Percentiles rank a stretch among this genome's conserved stretches.
Evolutionary conservation across 495 filamentous ascomycete genomes (phyloP).

Genomic region (Cercophora samala): DNA sequence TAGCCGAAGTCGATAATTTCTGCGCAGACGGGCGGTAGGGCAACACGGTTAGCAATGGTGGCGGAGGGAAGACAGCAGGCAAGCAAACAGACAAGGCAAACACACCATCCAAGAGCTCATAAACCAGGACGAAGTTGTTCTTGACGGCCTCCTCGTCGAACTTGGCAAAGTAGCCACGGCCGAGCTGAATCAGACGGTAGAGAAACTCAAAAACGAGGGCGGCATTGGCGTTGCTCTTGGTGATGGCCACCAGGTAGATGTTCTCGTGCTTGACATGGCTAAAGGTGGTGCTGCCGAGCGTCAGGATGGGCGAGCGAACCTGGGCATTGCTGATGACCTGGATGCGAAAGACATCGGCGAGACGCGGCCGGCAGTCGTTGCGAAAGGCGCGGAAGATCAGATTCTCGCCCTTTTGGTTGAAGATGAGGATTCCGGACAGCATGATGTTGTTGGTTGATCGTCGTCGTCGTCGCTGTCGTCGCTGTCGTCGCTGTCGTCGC

Average conservation of each 20-base stretch:
- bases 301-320: constrained; percentile 95
- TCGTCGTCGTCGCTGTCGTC: background rate
- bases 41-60: background rate
- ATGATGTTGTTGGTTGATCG: constrained; percentile 54
- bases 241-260: constrained; percentile 96
- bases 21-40: constrained; percentile 31
- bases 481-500: background rate
- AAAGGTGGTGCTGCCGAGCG: constrained; percentile 95
- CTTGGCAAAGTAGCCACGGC: constrained; percentile 96
- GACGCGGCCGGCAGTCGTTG: constrained; percentile 91
- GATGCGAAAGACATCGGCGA: constrained; percentile 98
- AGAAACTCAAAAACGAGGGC: constrained; percentile 98
- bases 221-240: constrained; percentile 99
- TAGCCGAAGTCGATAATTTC: constrained; percentile 99
- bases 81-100: constrained; percentile 10
- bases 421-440: constrained; percentile 94
- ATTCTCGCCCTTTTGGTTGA: constrained; percentile 99
- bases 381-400: constrained; percentile 98
- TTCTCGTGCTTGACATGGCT: constrained; percentile 99
- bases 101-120: constrained; percentile 93
- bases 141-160: constrained; percentile 99
- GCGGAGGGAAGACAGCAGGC: background rate
- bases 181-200: constrained; percentile 84
- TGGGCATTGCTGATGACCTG: constrained; percentile 99
- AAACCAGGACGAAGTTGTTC: constrained; percentile 98